Conservation (phyloP, 495 filamentous ascomycete genomes). For the Lepraria neglecta region DNA sequence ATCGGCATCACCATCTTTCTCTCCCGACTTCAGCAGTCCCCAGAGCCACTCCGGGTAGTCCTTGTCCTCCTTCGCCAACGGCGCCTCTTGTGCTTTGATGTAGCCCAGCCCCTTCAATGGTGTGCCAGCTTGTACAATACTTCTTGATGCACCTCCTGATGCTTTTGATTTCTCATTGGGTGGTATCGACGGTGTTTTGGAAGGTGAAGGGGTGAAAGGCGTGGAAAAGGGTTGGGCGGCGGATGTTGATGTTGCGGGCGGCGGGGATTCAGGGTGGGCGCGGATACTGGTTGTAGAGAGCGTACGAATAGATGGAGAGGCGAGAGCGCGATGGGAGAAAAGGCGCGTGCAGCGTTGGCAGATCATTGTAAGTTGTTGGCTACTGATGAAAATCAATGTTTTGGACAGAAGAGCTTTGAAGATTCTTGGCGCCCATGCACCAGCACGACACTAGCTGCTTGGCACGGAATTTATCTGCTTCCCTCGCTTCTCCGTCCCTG, state of each 20-base stretch:
- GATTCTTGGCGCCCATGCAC: too few species aligned
- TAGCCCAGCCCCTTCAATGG: slow-evolving; percentile 76
- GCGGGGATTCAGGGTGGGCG: slow-evolving; percentile 34
- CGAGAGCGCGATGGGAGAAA: slow-evolving; percentile 35
- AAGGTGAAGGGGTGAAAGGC: slow-evolving; percentile 45
- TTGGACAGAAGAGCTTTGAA: too few species aligned
- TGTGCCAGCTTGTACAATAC: slow-evolving; percentile 62
- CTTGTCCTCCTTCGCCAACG: slow-evolving; percentile 68
- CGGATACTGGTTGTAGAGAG: slow-evolving; percentile 32
- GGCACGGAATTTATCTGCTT: too few species aligned
- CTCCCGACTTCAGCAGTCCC: slow-evolving; percentile 55
- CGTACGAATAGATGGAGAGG: slow-evolving; percentile 32
- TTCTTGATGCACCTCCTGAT: slow-evolving; percentile 32
- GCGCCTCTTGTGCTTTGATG: slow-evolving; percentile 61
- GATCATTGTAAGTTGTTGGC: slow-evolving; percentile 34
- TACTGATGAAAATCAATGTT: too few species aligned
- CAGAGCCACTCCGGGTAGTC: slow-evolving; percentile 94
- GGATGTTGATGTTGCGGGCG: slow-evolving; percentile 43
- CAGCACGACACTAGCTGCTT: too few species aligned
- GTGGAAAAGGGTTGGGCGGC: slow-evolving; percentile 47
- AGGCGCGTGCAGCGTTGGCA: slow-evolving; percentile 44
- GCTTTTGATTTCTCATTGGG: slow-evolving; percentile 29
- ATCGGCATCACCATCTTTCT: slow-evolving; percentile 35
- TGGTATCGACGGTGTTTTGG: slow-evolving; percentile 38
- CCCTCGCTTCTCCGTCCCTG: too few species aligned